phyloP scores from a whole-genome alignment of 768 basidiomycete genomes.

The Collybia sordida region DNA sequence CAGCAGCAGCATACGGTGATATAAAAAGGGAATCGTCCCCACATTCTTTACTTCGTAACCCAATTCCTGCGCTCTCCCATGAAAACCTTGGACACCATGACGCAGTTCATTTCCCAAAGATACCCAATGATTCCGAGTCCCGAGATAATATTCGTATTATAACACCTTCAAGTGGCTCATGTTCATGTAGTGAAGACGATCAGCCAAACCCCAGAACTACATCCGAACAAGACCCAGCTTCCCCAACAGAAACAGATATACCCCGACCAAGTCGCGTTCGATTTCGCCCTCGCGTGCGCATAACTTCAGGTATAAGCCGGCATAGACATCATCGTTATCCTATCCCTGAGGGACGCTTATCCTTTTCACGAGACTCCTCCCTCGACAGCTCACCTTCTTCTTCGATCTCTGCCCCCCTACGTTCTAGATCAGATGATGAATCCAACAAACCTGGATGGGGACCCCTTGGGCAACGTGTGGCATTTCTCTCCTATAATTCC shows the following conservation, averaged over 20 bases:
- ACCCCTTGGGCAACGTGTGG: slow-evolving; percentile 59
- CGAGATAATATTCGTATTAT: slow-evolving; percentile 3
- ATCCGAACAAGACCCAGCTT: not conserved
- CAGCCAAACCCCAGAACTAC: slow-evolving; percentile 18
- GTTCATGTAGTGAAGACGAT: slow-evolving; percentile 15
- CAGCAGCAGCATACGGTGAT: not conserved
- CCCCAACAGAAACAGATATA: slow-evolving; percentile 5
- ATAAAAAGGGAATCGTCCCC: slow-evolving; percentile 2
- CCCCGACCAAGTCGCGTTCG: slow-evolving; percentile 41
- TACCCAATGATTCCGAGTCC: not conserved
- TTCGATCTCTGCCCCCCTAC: slow-evolving; percentile 80
- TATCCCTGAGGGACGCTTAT: slow-evolving; percentile 4
- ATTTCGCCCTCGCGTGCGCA: slow-evolving; percentile 76
- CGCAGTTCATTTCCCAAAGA: slow-evolving; percentile 8
- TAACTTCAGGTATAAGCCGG: slow-evolving; percentile 65
- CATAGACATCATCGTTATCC: slow-evolving; percentile 30
- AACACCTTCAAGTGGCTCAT: slow-evolving; percentile 6
- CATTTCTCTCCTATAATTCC: slow-evolving; percentile 28
- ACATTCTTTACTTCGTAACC: not conserved
- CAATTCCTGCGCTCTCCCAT: slow-evolving; percentile 11
- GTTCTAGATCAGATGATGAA: slow-evolving; percentile 50
- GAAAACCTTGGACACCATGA: slow-evolving; percentile 14
- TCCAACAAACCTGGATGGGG: slow-evolving; percentile 53
- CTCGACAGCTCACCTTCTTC: slow-evolving; percentile 69
- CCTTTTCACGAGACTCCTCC: slow-evolving; percentile 36